Evolutionary conservation across 2,329 filamentous ascomycete species (phyloP).

Genomic region (Coniella vitis): DNA sequence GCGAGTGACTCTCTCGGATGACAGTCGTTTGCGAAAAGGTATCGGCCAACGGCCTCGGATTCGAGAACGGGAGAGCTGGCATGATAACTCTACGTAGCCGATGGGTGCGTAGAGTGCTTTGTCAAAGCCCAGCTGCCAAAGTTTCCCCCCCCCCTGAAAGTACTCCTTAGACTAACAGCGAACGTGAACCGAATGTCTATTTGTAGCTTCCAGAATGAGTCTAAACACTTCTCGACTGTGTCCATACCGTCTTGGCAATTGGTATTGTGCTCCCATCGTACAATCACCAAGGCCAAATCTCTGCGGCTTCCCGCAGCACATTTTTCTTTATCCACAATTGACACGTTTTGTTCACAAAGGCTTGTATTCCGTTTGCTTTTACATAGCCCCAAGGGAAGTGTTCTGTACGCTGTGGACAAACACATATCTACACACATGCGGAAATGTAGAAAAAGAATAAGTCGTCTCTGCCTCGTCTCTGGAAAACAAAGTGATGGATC

Average conservation of each 20-base stretch:
- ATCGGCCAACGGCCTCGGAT: too few relatives aligned
- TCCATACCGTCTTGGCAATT: background rate
- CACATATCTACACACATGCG: background rate
- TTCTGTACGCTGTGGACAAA: background rate
- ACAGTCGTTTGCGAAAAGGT: too few relatives aligned
- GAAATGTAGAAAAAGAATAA: background rate
- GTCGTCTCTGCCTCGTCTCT: background rate
- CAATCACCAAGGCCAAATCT: constrained; percentile 1
- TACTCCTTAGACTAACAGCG: too few relatives aligned
- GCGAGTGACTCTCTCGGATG: background rate
- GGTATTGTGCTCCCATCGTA: constrained; percentile 1
- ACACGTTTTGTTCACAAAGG: background rate
- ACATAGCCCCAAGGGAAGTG: background rate
- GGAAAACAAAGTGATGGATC: too few relatives aligned
- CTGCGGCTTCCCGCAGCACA: background rate
- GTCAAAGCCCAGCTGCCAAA: too few relatives aligned
- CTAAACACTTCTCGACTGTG: too few relatives aligned
- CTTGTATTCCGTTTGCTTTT: background rate
- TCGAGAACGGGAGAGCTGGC: too few relatives aligned
- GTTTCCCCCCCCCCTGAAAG: too few relatives aligned
- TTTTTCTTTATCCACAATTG: background rate
- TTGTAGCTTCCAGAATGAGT: background rate
- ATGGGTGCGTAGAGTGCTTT: too few relatives aligned
- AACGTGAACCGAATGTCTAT: too few relatives aligned
- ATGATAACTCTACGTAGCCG: too few relatives aligned